Conservation (phyloP, 2,329 filamentous ascomycete genomes). For the Pseudogymnoascus sp. region DNA sequence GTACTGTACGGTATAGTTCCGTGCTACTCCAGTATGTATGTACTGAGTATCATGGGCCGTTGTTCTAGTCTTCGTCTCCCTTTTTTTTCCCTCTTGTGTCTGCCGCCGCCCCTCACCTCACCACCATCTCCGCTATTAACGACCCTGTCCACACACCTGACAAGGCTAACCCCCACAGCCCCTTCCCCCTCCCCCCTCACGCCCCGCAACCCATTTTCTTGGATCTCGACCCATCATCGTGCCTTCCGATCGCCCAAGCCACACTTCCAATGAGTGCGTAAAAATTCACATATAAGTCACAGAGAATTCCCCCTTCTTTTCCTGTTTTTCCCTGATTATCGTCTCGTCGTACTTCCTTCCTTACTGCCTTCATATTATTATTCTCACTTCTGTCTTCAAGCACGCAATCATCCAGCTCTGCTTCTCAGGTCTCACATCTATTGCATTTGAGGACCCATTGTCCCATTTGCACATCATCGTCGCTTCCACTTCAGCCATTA, state of each 20-base stretch:
- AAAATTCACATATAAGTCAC: constrained; percentile 6
- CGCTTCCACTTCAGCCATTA: not conserved
- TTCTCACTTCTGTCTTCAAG: not conserved
- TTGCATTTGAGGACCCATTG: constrained; percentile 2
- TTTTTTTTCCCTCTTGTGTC: not conserved
- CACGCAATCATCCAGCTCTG: not conserved
- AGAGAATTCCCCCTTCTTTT: not conserved
- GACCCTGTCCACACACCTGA: not conserved
- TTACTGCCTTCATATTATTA: not conserved
- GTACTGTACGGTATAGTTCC: not conserved
- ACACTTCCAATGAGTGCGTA: not conserved
- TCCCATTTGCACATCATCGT: not conserved
- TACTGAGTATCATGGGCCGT: not conserved
- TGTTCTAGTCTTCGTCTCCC: not conserved
- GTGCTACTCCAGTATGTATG: not conserved
- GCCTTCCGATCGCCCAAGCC: constrained; percentile 7
- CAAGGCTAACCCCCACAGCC: constrained; percentile 1
- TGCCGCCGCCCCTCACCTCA: not conserved
- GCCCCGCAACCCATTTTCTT: not conserved
- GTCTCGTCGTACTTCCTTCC: not conserved
- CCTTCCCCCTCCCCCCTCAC: not conserved
- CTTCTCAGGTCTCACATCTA: not conserved
- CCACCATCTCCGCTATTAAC: not conserved
- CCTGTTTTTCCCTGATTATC: not conserved
- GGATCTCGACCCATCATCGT: constrained; percentile 8